These are phyloP conservation scores for Paxillus ammoniavirescens DNA, from an alignment of 768 basidiomycete species.

Conservation along the genomic window DNA sequence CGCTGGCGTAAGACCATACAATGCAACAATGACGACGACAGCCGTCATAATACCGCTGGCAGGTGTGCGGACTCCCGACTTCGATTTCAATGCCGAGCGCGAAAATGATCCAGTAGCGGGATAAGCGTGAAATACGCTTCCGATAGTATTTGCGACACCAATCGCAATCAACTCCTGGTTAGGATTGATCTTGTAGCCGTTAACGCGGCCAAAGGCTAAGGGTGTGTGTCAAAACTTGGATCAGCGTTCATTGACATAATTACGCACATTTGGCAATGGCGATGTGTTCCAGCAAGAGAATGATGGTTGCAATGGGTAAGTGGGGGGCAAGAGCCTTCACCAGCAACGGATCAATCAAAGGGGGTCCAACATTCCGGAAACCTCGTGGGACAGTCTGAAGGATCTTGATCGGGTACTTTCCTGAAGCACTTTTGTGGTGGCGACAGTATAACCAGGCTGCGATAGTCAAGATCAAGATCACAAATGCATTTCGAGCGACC, in stretches of 20 bases:
- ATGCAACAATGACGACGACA: conserved; percentile 85
- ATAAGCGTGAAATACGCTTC: conserved; percentile 87
- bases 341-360: conserved; percentile 48
- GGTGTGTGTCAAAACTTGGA: conserved; percentile 10
- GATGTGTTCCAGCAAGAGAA: conserved; percentile 92
- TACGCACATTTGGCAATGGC: conserved; percentile 88
- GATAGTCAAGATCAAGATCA: conserved; percentile 82
- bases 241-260: not conserved
- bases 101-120: conserved; percentile 99
- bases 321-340: conserved; percentile 69
- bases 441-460: conserved; percentile 85
- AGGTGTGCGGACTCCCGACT: conserved; percentile 97
- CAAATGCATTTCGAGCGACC: conserved; percentile 81
- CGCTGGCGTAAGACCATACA: conserved; percentile 91
- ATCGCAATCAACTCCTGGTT: conserved; percentile 97
- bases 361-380: conserved; percentile 55
- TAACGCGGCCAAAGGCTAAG: conserved; percentile 90
- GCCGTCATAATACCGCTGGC: conserved; percentile 83
- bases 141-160: conserved; percentile 95
- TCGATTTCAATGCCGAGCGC: conserved; percentile 93
- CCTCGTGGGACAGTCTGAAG: conserved; percentile 84
- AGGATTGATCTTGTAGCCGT: conserved; percentile 91
- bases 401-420: conserved; percentile 82
- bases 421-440: conserved; percentile 51
- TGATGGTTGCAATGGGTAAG: conserved; percentile 83